Conservation (phyloP, 208 protist species). For the Porcisia deanei region DNA sequence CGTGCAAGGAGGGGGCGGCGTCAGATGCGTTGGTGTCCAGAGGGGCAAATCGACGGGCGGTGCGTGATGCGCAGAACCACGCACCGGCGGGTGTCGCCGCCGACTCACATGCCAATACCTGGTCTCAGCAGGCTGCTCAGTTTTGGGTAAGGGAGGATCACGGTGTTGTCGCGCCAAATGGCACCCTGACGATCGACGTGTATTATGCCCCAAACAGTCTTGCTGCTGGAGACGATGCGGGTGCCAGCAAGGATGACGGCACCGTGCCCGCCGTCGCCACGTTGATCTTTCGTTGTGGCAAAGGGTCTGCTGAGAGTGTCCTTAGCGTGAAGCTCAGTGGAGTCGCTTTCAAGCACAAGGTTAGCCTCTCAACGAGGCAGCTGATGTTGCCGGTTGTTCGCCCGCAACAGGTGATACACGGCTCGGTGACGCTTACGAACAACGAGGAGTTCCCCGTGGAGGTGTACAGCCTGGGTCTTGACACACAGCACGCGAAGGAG, state of each 20-base stretch:
- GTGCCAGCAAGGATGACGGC: not conserved
- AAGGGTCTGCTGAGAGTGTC: conserved; percentile 44
- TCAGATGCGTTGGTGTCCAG: not conserved
- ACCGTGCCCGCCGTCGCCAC: conserved; percentile 24
- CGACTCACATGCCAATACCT: not conserved
- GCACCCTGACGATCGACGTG: conserved; percentile 62
- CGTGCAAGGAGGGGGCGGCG: conserved; percentile 34
- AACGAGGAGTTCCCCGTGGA: conserved; percentile 85
- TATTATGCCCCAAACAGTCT: conserved; percentile 50
- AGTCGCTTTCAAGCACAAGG: conserved; percentile 31
- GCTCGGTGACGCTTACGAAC: conserved; percentile 81
- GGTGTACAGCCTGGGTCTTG: conserved; percentile 87
- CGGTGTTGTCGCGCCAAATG: conserved; percentile 70
- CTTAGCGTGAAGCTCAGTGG: conserved; percentile 54
- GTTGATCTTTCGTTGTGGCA: conserved; percentile 60
- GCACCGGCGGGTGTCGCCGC: not conserved
- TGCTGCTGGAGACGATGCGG: not conserved
- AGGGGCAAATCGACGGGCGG: not conserved
- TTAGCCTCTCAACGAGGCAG: conserved; percentile 46
- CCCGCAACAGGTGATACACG: conserved; percentile 67
- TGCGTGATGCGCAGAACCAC: not conserved
- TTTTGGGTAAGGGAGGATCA: conserved; percentile 74
- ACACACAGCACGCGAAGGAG: conserved; percentile 72
- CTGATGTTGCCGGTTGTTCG: conserved; percentile 72
- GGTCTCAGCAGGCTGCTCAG: conserved; percentile 19